These are phyloP conservation scores for Conticribra weissflogii DNA, from an alignment of 108 stramenopile species.

Conservation along the genomic window DNA sequence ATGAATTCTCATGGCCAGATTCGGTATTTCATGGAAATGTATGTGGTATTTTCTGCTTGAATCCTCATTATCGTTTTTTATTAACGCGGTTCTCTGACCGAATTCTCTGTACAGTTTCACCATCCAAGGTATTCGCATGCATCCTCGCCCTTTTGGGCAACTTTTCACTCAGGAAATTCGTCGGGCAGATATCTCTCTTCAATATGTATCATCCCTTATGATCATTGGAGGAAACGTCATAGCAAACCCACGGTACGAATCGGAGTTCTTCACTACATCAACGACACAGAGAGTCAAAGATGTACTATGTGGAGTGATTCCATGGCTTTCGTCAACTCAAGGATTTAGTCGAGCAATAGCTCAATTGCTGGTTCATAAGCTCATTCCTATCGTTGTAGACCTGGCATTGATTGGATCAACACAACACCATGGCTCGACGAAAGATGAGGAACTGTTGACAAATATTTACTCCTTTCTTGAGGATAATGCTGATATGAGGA, in stretches of 20 bases:
- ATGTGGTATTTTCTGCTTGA: conserved; percentile 7
- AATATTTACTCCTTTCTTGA: conserved; percentile 74
- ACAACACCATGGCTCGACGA: neutral
- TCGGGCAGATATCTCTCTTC: conserved; percentile 66
- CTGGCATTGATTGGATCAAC: conserved; percentile 8
- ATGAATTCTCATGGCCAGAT: conserved; percentile 77
- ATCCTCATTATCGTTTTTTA: neutral
- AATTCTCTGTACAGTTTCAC: conserved; percentile 45
- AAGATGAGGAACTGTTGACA: conserved; percentile 43
- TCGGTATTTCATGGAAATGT: conserved; percentile 82
- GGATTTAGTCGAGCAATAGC: conserved; percentile 84
- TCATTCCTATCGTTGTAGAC: conserved; percentile 74
- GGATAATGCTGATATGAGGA: conserved; percentile 77
- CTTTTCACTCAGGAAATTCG: conserved; percentile 59
- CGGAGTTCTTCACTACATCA: conserved; percentile 55
- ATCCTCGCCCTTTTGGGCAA: conserved; percentile 62
- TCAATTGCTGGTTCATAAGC: conserved; percentile 69
- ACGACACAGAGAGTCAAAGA: conserved; percentile 49
- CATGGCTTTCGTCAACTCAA: conserved; percentile 89
- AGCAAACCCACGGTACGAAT: conserved; percentile 66
- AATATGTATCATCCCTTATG: conserved; percentile 80
- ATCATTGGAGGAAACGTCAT: conserved; percentile 80
- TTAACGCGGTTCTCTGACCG: neutral
- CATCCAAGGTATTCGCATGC: conserved; percentile 68
- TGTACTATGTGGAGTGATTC: conserved; percentile 69